Base-by-base conservation (phyloP, 208 protist genomes). In the Wallacemonas collosoma region DNA sequence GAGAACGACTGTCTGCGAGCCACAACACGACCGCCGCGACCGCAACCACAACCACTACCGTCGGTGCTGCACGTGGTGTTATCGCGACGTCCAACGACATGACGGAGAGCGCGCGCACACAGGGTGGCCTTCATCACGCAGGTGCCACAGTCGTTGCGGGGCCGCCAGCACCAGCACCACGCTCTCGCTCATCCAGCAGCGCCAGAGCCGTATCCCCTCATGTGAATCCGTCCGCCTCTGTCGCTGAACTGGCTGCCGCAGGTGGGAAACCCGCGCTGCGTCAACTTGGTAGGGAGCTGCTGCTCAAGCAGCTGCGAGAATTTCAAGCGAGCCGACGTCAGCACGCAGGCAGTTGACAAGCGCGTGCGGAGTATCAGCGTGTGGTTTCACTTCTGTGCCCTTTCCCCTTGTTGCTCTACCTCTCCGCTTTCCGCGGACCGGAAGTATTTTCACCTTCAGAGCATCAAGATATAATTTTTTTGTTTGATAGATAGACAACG, bases 261-360 rank as follows among this genome's bases (percentile, higher is more conserved):
- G 81, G 81, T 5, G 70, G 71, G 35, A 71, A 80, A 17, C 63
- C 71, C 12, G 75, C 82, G 17, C 67, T 91, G 39, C 75, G 70
- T 4, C 63, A 87, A 15, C 78, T 94, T 41, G 91, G 89, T 2
- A 77, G 82, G 8, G 85, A 93, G 60, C 68, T 96, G 64, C 76
- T 94, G 72, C 65, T 91, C 53, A 66, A 73, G 50, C 91, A 95
- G 71, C 79, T 87, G 14, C 73, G 66, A 5, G 79, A 85, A 26
- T 83, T 85, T 72, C 79, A 74, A 36, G 5, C 58, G 4, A 39
- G 39, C 7, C 57, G 69, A 5, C 51, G 50, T 3, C 44, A 63
- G 12, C 38, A 2, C 39, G 54, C 2, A 4, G 67, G 45, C 39
- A 4, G 50, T n/a, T 50, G 53, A 63, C 6, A 50, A 6, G 9